These are phyloP conservation scores for Colletotrichum chrysophilum DNA, from an alignment of 2,329 filamentous ascomycete genomes.

Conservation along the genomic window DNA sequence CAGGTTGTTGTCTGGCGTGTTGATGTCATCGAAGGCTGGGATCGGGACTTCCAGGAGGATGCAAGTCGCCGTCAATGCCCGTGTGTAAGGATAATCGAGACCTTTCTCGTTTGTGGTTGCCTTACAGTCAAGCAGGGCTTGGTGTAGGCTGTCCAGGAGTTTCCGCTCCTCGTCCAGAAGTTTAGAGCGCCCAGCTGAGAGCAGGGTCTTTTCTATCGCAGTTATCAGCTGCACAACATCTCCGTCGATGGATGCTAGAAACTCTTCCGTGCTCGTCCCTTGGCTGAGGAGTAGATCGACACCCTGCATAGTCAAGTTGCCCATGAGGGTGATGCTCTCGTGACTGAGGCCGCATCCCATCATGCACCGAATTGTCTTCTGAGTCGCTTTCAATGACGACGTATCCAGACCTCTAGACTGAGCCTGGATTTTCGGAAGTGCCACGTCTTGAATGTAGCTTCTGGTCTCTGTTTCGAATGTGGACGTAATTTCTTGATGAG, in stretches of 20 bases:
- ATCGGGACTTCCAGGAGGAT: not conserved
- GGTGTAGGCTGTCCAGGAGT: not conserved
- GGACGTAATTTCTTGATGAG: slow-evolving; percentile 32
- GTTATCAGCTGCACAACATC: slow-evolving; percentile 40
- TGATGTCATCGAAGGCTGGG: not conserved
- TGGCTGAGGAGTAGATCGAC: not conserved
- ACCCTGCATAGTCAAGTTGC: slow-evolving; percentile 12
- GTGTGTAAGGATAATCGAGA: not conserved
- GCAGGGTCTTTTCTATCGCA: slow-evolving; percentile 36
- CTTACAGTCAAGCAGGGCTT: not conserved
- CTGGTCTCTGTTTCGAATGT: slow-evolving; percentile 35
- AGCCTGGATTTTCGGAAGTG: not conserved
- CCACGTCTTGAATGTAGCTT: slow-evolving; percentile 28
- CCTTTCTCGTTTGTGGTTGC: not conserved
- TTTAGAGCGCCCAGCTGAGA: slow-evolving; percentile 23
- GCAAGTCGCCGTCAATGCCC: not conserved
- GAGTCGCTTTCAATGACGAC: slow-evolving; percentile 10
- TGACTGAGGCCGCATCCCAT: slow-evolving; percentile 27
- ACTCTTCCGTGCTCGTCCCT: not conserved
- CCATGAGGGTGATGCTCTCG: slow-evolving; percentile 23
- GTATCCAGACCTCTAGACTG: not conserved
- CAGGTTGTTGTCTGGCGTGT: not conserved
- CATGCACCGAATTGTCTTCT: slow-evolving; percentile 28
- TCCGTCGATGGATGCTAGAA: slow-evolving; percentile 27
- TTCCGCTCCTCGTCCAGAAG: slow-evolving; percentile 22